Evolutionary conservation across 192 early-diverging fungal genomes (phyloP), one percentile per base, ranked within the genome.

Genomic region (Pilobolus umbonatus): DNA sequence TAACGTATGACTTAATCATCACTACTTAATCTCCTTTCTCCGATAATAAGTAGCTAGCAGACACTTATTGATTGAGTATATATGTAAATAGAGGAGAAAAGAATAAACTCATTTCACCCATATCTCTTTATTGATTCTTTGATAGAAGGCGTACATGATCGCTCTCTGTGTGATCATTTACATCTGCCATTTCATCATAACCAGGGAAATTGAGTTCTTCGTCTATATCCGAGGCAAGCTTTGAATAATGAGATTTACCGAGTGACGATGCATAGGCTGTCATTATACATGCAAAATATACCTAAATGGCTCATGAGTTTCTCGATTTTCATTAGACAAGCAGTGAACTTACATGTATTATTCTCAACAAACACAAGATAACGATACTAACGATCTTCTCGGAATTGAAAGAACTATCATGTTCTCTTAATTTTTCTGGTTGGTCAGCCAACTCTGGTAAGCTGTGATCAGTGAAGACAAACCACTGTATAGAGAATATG

Each of bases 381-480:
- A 29, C 42, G 39, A 71, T 60, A 31, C 62, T 71, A 40, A 71
- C 68, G 9, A 50, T 61, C n/a, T 59, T 52, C 26, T 71, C 68
- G 47, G 55, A 55, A 31, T 38, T 25, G 31, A 64, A 71, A 5
- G 52, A 40, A 22, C 54, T 28, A 28, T 71, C 62, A 43, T 65
- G 58, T 24, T 71, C 38, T n/a, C 57, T 6, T 42, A 57, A 39
- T 29, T 42, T 40, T 12, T 55, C 22, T 2, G 50, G 24, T 30
- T 64, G 44, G 12, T 50, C 48, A 7, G 54, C 66, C 4, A 50
- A 44, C 28, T 64, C 62, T 14, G 57, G 57, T 21, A 63, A 24
- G 26, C 65, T 62, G 12, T 67, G 71, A 28, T 73, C 71, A 12
- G 71, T 73, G 21, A 53, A 67, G 11, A 58, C 51, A 38, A 67